phyloP scores from a whole-genome alignment of 768 basidiomycete genomes.

The Lepiota venenata region DNA sequence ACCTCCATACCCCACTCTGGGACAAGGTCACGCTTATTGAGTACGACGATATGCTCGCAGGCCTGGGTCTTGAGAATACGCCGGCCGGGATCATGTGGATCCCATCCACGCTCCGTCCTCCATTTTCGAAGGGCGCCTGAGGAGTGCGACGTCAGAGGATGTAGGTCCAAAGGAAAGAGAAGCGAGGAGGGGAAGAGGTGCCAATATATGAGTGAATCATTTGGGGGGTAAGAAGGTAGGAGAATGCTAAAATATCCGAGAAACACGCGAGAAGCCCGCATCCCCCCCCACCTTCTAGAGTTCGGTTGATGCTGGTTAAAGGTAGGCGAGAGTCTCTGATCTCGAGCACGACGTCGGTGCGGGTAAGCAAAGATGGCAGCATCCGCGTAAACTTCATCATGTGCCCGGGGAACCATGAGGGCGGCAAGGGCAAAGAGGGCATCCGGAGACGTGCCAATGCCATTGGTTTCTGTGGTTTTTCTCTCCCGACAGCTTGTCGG shows the following conservation, averaged over 20 bases:
- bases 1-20: slow-evolving; percentile 88
- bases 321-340: slow-evolving; percentile 91
- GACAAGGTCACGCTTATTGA: slow-evolving; percentile 93
- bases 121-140: slow-evolving; percentile 69
- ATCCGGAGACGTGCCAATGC: slow-evolving; percentile 32
- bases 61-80: slow-evolving; percentile 38
- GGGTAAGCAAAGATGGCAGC: slow-evolving; percentile 72
- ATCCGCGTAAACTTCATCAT: slow-evolving; percentile 85
- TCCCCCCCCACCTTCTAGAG: slow-evolving; percentile 76
- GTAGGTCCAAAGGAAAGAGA: slow-evolving; percentile 11
- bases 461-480: slow-evolving; percentile 20
- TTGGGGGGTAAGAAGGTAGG: not conserved
- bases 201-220: not conserved
- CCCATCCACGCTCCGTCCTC: slow-evolving; percentile 65
- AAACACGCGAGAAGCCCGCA: slow-evolving; percentile 22
- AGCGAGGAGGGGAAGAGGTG: slow-evolving; percentile 7
- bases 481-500: not conserved
- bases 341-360: slow-evolving; percentile 91
- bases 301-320: slow-evolving; percentile 89
- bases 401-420: slow-evolving; percentile 96
- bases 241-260: slow-evolving; percentile 17
- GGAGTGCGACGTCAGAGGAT: slow-evolving; percentile 15
- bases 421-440: slow-evolving; percentile 58
- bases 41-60: slow-evolving; percentile 85
- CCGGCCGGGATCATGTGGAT: slow-evolving; percentile 36